Conservation (phyloP, 2,329 filamentous ascomycete genomes). For the Monosporascus cannonballus region DNA sequence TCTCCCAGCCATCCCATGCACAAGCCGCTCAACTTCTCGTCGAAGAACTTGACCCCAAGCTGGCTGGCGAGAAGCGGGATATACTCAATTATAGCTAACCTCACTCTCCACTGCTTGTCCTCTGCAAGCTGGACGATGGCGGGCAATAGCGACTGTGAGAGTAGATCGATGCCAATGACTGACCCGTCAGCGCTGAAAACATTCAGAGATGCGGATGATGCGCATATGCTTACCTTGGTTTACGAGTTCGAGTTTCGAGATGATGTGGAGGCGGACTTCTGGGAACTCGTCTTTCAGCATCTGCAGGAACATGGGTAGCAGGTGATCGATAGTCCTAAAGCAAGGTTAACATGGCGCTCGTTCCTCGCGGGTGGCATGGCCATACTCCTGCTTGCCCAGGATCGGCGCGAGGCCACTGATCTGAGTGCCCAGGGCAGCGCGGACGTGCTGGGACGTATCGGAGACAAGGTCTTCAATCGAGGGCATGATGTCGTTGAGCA, state of each 20-base stretch:
- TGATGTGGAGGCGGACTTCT: slow-evolving; percentile 96
- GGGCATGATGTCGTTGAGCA: slow-evolving; percentile 94
- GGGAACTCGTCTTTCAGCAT: slow-evolving; percentile 99
- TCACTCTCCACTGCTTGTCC: slow-evolving; percentile 98
- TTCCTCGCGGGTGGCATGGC: not conserved
- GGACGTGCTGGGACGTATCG: slow-evolving; percentile 93
- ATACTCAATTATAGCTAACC: slow-evolving; percentile 98
- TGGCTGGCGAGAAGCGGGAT: slow-evolving; percentile 94
- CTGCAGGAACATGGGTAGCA: slow-evolving; percentile 96
- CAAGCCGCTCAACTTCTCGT: slow-evolving; percentile 89
- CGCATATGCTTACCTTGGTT: slow-evolving; percentile 67
- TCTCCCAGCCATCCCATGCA: slow-evolving; percentile 99
- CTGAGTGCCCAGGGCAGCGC: slow-evolving; percentile 89
- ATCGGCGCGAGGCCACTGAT: slow-evolving; percentile 96
- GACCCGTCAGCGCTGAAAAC: slow-evolving; percentile 10
- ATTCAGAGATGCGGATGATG: not conserved
- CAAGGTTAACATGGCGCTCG: slow-evolving; percentile 10
- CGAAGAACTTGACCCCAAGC: slow-evolving; percentile 94
- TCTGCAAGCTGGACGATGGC: slow-evolving; percentile 96
- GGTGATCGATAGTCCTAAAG: slow-evolving; percentile 84
- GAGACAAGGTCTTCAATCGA: slow-evolving; percentile 94
- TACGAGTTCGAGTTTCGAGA: slow-evolving; percentile 97
- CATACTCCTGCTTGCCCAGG: slow-evolving; percentile 93
- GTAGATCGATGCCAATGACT: slow-evolving; percentile 96
- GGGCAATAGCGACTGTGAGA: slow-evolving; percentile 92